Evolutionary conservation across 108 stramenopile species (phyloP).

Genomic region (Nitzschia putrida): DNA sequence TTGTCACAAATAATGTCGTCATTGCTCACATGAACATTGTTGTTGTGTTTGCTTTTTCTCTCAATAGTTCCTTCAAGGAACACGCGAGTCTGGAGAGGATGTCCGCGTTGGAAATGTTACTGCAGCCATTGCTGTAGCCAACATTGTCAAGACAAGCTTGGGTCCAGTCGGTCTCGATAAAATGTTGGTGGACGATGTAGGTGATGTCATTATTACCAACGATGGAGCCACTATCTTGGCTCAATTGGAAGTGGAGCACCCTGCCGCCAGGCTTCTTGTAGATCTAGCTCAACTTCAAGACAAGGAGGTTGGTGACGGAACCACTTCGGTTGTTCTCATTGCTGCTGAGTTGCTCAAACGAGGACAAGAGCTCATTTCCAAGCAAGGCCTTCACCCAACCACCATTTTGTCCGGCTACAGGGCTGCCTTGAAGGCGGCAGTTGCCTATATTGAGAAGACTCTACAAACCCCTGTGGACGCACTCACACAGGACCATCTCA

Average conservation of each 20-base stretch:
- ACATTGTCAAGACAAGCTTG: conserved; percentile 98
- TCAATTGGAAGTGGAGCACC: conserved; percentile 98
- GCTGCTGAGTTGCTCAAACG: conserved; percentile 95
- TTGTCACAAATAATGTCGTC: not conserved
- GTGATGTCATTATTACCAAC: conserved; percentile 99
- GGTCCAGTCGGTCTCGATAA: conserved; percentile 99
- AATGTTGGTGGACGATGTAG: conserved; percentile 99
- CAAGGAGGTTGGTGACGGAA: conserved; percentile 99
- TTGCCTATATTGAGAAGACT: conserved; percentile 92
- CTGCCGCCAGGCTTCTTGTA: conserved; percentile 98
- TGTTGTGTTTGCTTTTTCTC: not conserved
- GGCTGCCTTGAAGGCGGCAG: conserved; percentile 93
- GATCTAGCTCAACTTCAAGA: conserved; percentile 99
- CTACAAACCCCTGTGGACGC: conserved; percentile 85
- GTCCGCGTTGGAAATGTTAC: conserved; percentile 95
- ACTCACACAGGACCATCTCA: conserved; percentile 85
- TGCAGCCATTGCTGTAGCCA: conserved; percentile 98
- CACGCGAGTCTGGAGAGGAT: conserved; percentile 89
- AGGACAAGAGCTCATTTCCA: conserved; percentile 91
- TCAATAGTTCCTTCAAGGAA: conserved; percentile 78
- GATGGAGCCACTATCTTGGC: conserved; percentile 99
- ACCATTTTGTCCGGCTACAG: conserved; percentile 97
- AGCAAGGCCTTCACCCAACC: conserved; percentile 96
- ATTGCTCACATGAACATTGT: not conserved
- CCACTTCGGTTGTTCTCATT: conserved; percentile 96